A percentile compares a stretch with the other conserved stretches of the same genome.
Evolutionary conservation across 768 basidiomycete genomes (phyloP).

Genomic region (Tylopilus balloui): DNA sequence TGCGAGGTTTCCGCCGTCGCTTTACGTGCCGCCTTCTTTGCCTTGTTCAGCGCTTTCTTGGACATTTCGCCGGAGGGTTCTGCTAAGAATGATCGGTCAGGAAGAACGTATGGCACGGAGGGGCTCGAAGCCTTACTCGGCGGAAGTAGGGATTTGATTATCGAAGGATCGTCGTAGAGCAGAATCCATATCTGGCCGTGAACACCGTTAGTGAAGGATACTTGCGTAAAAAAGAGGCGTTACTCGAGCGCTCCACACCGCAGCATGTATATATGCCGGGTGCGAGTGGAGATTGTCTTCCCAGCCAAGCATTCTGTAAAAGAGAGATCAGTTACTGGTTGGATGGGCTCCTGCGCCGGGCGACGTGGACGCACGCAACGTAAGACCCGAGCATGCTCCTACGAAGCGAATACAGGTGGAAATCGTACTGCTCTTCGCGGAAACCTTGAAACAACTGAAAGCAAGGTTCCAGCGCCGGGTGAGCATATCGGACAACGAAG

Average conservation of each 20-base stretch:
- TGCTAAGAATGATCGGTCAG: slow-evolving; percentile 3
- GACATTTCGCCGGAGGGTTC: slow-evolving; percentile 33
- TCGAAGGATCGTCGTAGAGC: slow-evolving; percentile 66
- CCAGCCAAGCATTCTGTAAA: slow-evolving; percentile 67
- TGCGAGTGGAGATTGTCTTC: slow-evolving; percentile 77
- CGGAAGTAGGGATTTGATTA: slow-evolving; percentile 40
- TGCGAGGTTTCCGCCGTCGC: slow-evolving; percentile 44
- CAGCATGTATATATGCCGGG: slow-evolving; percentile 70
- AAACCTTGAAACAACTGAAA: slow-evolving; percentile 73
- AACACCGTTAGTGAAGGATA: slow-evolving; percentile 10
- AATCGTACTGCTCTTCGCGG: slow-evolving; percentile 97
- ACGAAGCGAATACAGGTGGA: slow-evolving; percentile 91
- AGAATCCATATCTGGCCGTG: slow-evolving; percentile 62
- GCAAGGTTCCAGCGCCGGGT: slow-evolving; percentile 4
- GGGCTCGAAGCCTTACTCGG: slow-evolving; percentile 30
- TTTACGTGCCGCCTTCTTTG: slow-evolving; percentile 70
- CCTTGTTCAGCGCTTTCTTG: slow-evolving; percentile 84
- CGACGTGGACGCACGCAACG: slow-evolving; percentile 54
- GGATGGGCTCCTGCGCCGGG: background rate
- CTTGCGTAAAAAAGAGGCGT: slow-evolving; percentile 12
- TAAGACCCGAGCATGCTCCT: slow-evolving; percentile 87
- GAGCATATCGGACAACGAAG: slow-evolving; percentile 2
- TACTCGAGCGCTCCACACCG: slow-evolving; percentile 67
- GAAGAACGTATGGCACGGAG: slow-evolving; percentile 29
- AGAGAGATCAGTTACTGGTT: slow-evolving; percentile 2